Evolutionary conservation across 768 basidiomycete genomes (phyloP).

Genomic region (Leccinellum luteum): DNA sequence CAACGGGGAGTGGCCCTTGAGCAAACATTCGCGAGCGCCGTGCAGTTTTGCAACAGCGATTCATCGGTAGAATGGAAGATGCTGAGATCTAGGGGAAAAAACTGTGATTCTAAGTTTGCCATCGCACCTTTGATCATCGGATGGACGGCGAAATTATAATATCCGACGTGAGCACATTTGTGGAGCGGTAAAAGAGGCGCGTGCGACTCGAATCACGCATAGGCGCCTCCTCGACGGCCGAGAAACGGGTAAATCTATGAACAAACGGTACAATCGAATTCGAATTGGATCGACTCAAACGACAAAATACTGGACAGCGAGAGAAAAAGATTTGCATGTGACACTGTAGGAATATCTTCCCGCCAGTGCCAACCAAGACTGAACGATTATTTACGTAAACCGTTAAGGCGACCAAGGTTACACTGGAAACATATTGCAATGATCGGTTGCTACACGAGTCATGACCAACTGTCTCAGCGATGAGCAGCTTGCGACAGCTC

Average conservation of each 20-base stretch:
- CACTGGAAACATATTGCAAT: neutral
- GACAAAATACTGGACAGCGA: constrained; percentile 1
- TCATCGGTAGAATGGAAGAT: neutral
- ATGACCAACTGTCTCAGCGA: constrained; percentile 19
- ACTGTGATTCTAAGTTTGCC: neutral
- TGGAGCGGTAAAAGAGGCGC: neutral
- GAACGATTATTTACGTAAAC: neutral
- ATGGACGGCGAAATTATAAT: constrained; percentile 1
- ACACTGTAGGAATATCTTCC: constrained; percentile 1
- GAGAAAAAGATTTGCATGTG: constrained; percentile 5
- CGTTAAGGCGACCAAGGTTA: neutral
- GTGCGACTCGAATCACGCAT: neutral
- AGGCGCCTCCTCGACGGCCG: neutral
- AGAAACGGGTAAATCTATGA: neutral
- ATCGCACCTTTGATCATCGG: constrained; percentile 1
- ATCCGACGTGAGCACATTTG: neutral
- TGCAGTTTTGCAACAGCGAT: neutral
- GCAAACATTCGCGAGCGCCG: neutral
- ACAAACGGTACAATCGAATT: neutral
- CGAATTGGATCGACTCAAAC: constrained; percentile 5
- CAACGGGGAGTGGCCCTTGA: neutral
- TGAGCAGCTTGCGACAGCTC: constrained; percentile 28
- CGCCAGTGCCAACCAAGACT: neutral
- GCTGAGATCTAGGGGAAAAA: neutral
- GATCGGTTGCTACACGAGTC: neutral